phyloP scores from a whole-genome alignment of 2,329 filamentous ascomycete species.

The Penicillium rolfsii region DNA sequence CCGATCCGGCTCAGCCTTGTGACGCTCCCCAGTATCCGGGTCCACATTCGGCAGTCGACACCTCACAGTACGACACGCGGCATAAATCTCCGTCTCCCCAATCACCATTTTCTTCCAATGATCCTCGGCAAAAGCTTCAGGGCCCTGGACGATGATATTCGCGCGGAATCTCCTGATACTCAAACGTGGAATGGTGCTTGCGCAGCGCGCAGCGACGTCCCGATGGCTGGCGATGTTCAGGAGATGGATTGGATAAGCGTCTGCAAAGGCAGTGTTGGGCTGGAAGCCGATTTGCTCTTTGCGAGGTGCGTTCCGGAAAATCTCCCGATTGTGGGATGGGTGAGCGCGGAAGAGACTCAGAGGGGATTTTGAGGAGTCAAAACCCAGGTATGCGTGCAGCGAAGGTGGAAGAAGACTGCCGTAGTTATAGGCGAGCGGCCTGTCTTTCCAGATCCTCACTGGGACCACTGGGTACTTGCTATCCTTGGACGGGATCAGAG shows the following conservation, averaged over 20 bases:
- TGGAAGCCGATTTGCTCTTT: constrained; percentile 57
- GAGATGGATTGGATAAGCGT: constrained; percentile 63
- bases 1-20: constrained; percentile 52
- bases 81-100: constrained; percentile 46
- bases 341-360: constrained; percentile 60
- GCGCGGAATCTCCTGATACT: constrained; percentile 60
- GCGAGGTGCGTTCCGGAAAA: constrained; percentile 58
- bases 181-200: constrained; percentile 45
- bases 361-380: constrained; percentile 28
- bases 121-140: constrained; percentile 59
- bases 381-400: constrained; percentile 52
- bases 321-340: constrained; percentile 49
- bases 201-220: constrained; percentile 52
- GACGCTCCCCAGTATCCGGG: constrained; percentile 56
- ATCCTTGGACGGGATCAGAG: constrained; percentile 54
- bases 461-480: constrained; percentile 52
- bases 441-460: constrained; percentile 61
- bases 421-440: constrained; percentile 48
- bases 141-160: constrained; percentile 61
- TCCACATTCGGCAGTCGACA: constrained; percentile 64
- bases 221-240: constrained; percentile 59
- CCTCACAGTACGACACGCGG: constrained; percentile 61
- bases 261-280: constrained; percentile 58
- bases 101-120: constrained; percentile 58
- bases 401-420: constrained; percentile 50